Evolutionary conservation across 768 basidiomycete species (phyloP).

Genomic region (Tubosaeta brunneosetosa): DNA sequence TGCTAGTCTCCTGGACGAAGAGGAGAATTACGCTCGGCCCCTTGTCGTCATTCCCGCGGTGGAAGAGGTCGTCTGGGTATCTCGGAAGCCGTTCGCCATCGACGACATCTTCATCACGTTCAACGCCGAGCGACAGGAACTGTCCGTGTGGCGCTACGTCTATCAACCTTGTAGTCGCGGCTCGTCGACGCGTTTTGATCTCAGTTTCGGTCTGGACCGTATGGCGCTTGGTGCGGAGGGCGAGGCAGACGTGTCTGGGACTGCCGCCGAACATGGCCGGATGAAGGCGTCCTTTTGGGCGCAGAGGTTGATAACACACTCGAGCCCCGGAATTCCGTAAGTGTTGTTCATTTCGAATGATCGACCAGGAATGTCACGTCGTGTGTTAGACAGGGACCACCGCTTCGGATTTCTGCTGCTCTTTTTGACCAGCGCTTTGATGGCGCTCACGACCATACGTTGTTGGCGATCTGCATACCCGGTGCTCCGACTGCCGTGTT

Average conservation of each 20-base stretch:
- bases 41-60: constrained; percentile 54
- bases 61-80: constrained; percentile 63
- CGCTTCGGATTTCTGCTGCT: constrained; percentile 42
- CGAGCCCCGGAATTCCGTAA: constrained; percentile 50
- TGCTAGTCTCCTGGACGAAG: constrained; percentile 48
- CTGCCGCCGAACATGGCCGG: constrained; percentile 52
- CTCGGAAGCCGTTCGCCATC: constrained; percentile 38
- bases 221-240: constrained; percentile 56
- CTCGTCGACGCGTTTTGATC: constrained; percentile 49
- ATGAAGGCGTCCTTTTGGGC: constrained; percentile 76
- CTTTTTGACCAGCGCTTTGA: constrained; percentile 66
- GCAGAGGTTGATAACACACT: constrained; percentile 50
- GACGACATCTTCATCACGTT: constrained; percentile 57
- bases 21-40: constrained; percentile 46
- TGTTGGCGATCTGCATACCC: constrained; percentile 56
- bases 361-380: constrained; percentile 1
- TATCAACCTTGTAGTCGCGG: constrained; percentile 43
- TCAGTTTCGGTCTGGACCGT: constrained; percentile 59
- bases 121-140: constrained; percentile 44
- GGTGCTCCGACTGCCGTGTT: constrained; percentile 44
- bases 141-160: constrained; percentile 72
- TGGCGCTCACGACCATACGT: constrained; percentile 45
- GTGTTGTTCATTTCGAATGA: constrained; percentile 18
- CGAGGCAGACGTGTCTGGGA: constrained; percentile 38
- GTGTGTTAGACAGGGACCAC: constrained; percentile 13